Conservation (phyloP, 164 flowering plant genomes). For the Paratinospora sagittata region DNA sequence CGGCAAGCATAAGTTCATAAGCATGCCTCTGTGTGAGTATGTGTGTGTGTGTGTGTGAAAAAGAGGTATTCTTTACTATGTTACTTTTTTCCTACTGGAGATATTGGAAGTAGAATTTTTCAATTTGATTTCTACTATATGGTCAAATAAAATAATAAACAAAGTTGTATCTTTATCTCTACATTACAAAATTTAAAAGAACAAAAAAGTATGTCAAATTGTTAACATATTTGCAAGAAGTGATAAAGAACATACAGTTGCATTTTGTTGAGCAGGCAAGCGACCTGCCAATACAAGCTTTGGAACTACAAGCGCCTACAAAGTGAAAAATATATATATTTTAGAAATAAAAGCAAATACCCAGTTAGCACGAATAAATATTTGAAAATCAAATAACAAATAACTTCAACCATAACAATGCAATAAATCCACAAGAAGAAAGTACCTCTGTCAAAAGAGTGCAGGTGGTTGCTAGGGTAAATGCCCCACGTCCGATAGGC, state of each 20-base stretch:
- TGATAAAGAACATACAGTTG: constrained; percentile 58
- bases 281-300: constrained; percentile 95
- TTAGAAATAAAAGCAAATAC: background rate
- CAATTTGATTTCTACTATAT: background rate
- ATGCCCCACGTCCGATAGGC: constrained; percentile 96
- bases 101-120: background rate
- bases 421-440: background rate
- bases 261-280: constrained; percentile 97
- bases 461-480: constrained; percentile 80
- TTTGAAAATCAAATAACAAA: background rate
- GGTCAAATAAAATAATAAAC: background rate
- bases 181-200: background rate
- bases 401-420: background rate
- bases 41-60: no score
- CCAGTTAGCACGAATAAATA: background rate
- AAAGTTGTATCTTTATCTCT: background rate
- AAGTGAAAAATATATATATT: constrained; percentile 12
- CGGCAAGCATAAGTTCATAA: no score
- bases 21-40: no score
- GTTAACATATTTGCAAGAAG: constrained; percentile 1
- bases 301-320: constrained; percentile 82
- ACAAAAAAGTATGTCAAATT: background rate
- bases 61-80: background rate
- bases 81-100: background rate
- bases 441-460: constrained; percentile 95